A percentile compares a stretch with the other conserved stretches of the same genome.
phyloP scores from a whole-genome alignment of 805 yeast genomes.

The Nadsonia fulvescens region DNA sequence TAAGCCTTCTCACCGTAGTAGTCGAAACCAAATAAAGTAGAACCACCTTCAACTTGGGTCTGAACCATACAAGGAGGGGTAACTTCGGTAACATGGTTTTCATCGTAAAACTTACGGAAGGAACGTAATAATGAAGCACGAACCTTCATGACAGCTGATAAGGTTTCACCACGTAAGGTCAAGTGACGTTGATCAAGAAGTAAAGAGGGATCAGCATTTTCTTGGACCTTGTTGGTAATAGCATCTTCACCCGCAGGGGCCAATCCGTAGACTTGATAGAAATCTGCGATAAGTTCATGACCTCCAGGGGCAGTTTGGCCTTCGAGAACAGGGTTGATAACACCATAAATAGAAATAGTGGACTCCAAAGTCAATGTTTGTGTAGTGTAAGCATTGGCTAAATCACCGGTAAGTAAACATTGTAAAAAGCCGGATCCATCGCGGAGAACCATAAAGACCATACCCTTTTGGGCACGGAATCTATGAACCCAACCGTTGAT shows the following conservation, averaged over 20 bases:
- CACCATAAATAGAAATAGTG: slow-evolving; percentile 66
- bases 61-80: slow-evolving; percentile 99
- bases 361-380: slow-evolving; percentile 76
- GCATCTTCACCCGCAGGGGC: slow-evolving; percentile 96
- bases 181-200: slow-evolving; percentile 90
- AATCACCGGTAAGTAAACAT: slow-evolving; percentile 72
- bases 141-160: slow-evolving; percentile 85
- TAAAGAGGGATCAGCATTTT: slow-evolving; percentile 82
- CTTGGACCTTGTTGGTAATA: slow-evolving; percentile 85
- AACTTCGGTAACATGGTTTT: slow-evolving; percentile 69
- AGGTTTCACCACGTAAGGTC: slow-evolving; percentile 88
- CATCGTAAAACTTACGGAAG: slow-evolving; percentile 58
- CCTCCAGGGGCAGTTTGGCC: slow-evolving; percentile 97
- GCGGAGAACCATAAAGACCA: slow-evolving; percentile 77
- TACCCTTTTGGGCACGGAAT: slow-evolving; percentile 79
- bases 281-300: slow-evolving; percentile 83
- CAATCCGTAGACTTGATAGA: slow-evolving; percentile 70
- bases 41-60: slow-evolving; percentile 98
- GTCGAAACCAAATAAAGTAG: slow-evolving; percentile 79
- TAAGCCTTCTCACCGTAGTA: slow-evolving; percentile 96
- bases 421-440: slow-evolving; percentile 91
- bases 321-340: slow-evolving; percentile 69
- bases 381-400: slow-evolving; percentile 81
- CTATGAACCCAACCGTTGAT: slow-evolving; percentile 96
- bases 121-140: slow-evolving; percentile 64